Evolutionary conservation across 2,329 filamentous ascomycete species (phyloP).

Genomic region (Pezicula radicicola): DNA sequence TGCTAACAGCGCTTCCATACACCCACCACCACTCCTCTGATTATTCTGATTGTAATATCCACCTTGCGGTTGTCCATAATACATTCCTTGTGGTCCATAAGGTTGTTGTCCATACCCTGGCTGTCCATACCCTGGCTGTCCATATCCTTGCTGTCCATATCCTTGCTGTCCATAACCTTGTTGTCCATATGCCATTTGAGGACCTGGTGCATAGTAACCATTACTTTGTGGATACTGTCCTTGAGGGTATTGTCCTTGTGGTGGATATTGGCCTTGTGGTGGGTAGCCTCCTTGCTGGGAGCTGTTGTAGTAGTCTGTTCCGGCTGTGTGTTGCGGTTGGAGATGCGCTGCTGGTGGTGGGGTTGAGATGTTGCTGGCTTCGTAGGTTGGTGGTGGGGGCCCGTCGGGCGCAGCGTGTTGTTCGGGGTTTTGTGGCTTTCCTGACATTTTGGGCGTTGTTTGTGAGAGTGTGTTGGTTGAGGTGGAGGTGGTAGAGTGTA

Average conservation of each 20-base stretch:
- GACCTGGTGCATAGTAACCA: conserved; percentile 20
- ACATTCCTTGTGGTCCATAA: conserved; percentile 10
- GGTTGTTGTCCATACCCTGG: conserved; percentile 1
- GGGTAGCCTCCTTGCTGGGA: neutral
- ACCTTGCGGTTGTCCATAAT: conserved; percentile 10
- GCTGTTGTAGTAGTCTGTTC: conserved; percentile 16
- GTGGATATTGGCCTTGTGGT: conserved; percentile 5
- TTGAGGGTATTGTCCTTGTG: conserved; percentile 5
- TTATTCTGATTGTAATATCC: conserved; percentile 27
- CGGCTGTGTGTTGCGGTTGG: conserved; percentile 8
- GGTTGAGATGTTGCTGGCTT: conserved; percentile 4
- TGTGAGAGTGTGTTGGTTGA: neutral
- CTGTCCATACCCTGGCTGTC: conserved; percentile 3
- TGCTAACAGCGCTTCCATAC: conserved; percentile 39
- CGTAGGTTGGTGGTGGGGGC: conserved; percentile 22
- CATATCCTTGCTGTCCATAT: conserved; percentile 1
- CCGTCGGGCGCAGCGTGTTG: conserved; percentile 7
- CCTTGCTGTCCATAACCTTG: conserved; percentile 1
- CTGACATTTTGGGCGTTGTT: conserved; percentile 10
- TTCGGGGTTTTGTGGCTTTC: conserved; percentile 3
- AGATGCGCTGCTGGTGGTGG: conserved; percentile 14
- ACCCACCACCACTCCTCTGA: conserved; percentile 31
- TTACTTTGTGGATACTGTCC: conserved; percentile 5
- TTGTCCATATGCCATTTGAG: conserved; percentile 19
- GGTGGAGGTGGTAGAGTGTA: neutral